Evolutionary conservation across 139 green algal genomes (phyloP).

Genomic region (Monoraphidium neglectum): DNA sequence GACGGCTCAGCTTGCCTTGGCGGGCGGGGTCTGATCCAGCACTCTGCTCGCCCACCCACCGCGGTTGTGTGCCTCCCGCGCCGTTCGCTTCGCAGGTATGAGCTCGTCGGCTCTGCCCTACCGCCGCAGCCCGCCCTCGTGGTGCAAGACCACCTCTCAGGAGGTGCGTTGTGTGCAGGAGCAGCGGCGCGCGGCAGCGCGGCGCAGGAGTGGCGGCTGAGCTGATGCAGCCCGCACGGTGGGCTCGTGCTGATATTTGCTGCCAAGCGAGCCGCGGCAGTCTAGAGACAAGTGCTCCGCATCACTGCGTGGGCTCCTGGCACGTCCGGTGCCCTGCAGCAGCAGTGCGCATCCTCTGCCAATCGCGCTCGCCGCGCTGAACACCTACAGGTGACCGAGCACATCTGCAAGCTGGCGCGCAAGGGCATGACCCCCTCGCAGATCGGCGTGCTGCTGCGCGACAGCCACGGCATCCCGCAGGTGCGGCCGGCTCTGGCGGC

Average conservation of each 20-base stretch:
- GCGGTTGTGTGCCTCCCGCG: neutral
- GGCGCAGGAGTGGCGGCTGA: neutral
- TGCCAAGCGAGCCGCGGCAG: neutral
- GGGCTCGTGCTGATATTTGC: neutral
- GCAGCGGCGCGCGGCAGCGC: neutral
- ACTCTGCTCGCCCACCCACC: neutral
- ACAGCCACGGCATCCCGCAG: conserved; percentile 92
- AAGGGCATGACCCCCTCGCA: conserved; percentile 98
- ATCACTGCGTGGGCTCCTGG: neutral
- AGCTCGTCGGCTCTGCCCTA: conserved; percentile 93
- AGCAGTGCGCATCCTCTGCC: neutral
- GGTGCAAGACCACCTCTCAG: conserved; percentile 55
- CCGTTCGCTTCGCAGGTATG: conserved; percentile 63
- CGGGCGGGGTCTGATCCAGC: neutral
- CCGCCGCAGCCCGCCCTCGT: conserved; percentile 86
- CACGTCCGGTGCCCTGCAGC: neutral
- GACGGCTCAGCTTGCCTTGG: neutral
- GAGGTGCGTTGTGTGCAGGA: conserved; percentile 31
- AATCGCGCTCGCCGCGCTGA: neutral
- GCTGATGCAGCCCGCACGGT: neutral
- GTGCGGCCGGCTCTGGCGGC: conserved; percentile 5
- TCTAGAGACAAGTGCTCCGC: neutral
- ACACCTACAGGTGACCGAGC: conserved; percentile 71
- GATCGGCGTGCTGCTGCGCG: conserved; percentile 97
- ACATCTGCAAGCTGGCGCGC: conserved; percentile 97